Evolutionary conservation across 768 basidiomycete genomes (phyloP), one percentile per base, ranked within the genome.

Genomic region (Boletus rubescentipes): DNA sequence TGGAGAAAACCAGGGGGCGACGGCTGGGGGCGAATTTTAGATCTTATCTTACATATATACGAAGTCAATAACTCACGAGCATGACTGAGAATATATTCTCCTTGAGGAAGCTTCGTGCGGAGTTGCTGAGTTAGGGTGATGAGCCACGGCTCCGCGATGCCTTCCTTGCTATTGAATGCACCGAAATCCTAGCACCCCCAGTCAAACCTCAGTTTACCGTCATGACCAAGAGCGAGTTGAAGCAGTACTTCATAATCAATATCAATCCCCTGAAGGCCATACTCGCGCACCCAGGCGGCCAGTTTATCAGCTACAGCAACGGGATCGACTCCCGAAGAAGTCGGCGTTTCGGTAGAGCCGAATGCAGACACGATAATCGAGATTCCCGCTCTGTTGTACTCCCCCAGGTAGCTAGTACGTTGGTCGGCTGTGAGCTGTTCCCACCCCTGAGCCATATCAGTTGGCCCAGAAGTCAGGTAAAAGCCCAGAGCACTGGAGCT

Each of bases 321-420:
- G 2, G 80, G 72, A 53, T 79, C 69, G 2, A 55, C 60, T 15
- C 73, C 74, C n/a, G 65, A 60, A 3, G 75, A 63, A 8, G 78
- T 80, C 7, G 79, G 79, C 7, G 65, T 58, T 30, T 66, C 66
- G 0, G 57, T 55, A 9, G 77, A 71, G 11, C 79, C 79, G 58
- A 84, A 83, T 10, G 73, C 73, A 46, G 80, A 80, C 4, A 84
- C 83, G 55, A 84, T 75, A 23, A 85, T 61, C 46, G 77, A 77
- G 61, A 83, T 82, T n/a, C 81, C 82, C 7, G 81, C 81, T 5
- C 76, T 74, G 12, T 71, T 71, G 61, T 84, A 84, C 51, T 78
- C 72, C 2, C 75, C 60, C 53, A 81, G 72, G 59, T 80, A 73
- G 6, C 71, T 35, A n/a, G 73, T 61, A 26, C 81, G 75, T 31